Conservation (phyloP, 805 yeast species). For the Danielia oregonensis region DNA sequence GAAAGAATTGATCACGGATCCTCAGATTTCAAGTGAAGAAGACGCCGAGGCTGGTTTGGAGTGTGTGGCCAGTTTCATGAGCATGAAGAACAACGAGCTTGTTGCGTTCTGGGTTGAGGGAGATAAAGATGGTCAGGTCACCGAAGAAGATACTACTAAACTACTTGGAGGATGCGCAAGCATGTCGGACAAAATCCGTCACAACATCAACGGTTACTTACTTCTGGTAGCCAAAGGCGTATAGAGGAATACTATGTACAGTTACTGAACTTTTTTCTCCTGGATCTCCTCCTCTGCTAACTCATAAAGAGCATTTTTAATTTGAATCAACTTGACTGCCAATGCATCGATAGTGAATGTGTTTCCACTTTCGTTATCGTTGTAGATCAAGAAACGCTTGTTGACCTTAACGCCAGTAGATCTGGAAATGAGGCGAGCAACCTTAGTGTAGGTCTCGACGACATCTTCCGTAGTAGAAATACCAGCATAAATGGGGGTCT, state of each 20-base stretch:
- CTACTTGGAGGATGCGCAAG: constrained; percentile 43
- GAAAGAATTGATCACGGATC: constrained; percentile 10
- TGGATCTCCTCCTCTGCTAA: constrained; percentile 24
- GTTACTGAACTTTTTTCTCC: constrained; percentile 13
- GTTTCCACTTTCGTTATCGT: constrained; percentile 14
- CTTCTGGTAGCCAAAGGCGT: constrained; percentile 8
- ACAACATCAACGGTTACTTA: constrained; percentile 45
- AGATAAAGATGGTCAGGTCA: constrained; percentile 17
- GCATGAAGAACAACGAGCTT: constrained; percentile 52
- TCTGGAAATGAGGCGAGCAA: constrained; percentile 24
- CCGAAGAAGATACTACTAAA: constrained; percentile 18
- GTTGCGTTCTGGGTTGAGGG: constrained; percentile 56
- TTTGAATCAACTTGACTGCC: constrained; percentile 30
- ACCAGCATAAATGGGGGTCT: constrained; percentile 23
- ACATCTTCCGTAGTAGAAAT: constrained; percentile 26
- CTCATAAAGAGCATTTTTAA: constrained; percentile 33
- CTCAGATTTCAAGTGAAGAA: constrained; percentile 6
- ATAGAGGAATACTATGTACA: not conserved
- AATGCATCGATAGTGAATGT: constrained; percentile 27
- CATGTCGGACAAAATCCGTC: constrained; percentile 41
- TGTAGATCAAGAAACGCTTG: constrained; percentile 33
- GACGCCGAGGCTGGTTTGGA: constrained; percentile 7
- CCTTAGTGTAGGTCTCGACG: constrained; percentile 26
- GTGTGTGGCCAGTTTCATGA: constrained; percentile 46
- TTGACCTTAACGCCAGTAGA: constrained; percentile 37